These are phyloP conservation scores for Plicaturopsis crispa DNA, from an alignment of 768 basidiomycete genomes.

Conservation along the genomic window DNA sequence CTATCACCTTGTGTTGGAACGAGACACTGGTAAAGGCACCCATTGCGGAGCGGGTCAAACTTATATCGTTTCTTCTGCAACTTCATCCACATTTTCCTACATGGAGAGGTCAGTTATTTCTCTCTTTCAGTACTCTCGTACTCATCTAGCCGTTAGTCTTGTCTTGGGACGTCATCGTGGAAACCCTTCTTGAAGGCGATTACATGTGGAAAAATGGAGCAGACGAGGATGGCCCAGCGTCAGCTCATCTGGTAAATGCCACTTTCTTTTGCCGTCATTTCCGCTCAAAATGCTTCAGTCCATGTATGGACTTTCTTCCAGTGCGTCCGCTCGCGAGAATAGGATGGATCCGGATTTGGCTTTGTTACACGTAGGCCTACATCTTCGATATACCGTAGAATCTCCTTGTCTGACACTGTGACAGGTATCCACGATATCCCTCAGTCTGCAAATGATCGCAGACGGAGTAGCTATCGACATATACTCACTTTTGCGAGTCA, in stretches of 20 bases:
- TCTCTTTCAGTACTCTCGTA: not conserved
- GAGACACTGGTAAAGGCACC: slow-evolving; percentile 51
- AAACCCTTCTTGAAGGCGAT: slow-evolving; percentile 50
- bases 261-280: not conserved
- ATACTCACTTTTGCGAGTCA: slow-evolving; percentile 50
- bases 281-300: slow-evolving; percentile 22
- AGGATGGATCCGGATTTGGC: slow-evolving; percentile 38
- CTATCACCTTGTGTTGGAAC: slow-evolving; percentile 62
- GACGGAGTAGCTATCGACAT: slow-evolving; percentile 51
- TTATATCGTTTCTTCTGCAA: slow-evolving; percentile 59
- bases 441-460: slow-evolving; percentile 60
- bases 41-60: slow-evolving; percentile 45
- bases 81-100: slow-evolving; percentile 59
- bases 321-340: slow-evolving; percentile 6
- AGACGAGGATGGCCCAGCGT: slow-evolving; percentile 29
- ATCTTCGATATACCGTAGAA: slow-evolving; percentile 2
- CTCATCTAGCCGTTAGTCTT: slow-evolving; percentile 34
- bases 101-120: slow-evolving; percentile 47
- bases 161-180: slow-evolving; percentile 56
- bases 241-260: slow-evolving; percentile 32
- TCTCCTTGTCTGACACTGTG: not conserved
- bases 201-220: slow-evolving; percentile 29
- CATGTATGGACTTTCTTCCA: slow-evolving; percentile 33
- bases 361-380: slow-evolving; percentile 32
- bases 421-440: slow-evolving; percentile 47